Evolutionary conservation across 306 rosid species (phyloP), one percentile per base, ranked within the genome.

Genomic region (Abrus precatorius): DNA sequence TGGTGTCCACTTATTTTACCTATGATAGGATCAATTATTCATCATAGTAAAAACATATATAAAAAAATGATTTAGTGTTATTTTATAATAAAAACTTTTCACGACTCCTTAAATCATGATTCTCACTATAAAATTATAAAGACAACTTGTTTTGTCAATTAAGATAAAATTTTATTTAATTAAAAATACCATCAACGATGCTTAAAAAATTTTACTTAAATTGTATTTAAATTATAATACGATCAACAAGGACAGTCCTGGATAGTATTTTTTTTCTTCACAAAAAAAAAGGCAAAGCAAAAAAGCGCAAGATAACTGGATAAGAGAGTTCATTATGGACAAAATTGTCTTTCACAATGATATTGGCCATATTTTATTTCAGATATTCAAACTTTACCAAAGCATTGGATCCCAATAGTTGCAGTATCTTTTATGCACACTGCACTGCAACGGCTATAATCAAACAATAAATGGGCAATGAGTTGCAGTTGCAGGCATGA

Each of bases 341-440:
- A 77, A 75, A 77, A 10, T 69, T 12, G 87, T 88, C 82, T 78
- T 67, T 80, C 20, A 0, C 5, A 5, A 41, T 59, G 5, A 8
- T 13, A 32, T 13, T 64, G 69, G n/a, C 43, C 68, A 45, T 9
- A 49, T 40, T 52, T 69, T 9, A 13, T 66, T 40, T 44, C 1
- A 48, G 14, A 9, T 14, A 36, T 65, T 34, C 9, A 47, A 59
- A 53, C 80, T 84, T 82, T 27, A 7, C 55, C 4, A 50, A 44
- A 7, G 78, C 84, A 75, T 53, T 8, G 85, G 85, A 86, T 70
- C 69, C 81, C 89, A 83, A 84, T 85, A 55, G 82, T 87, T 27
- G 69, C 61, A 30, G 70, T 70, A 69, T 83, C 83, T 81, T 61
- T 68, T 11, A 56, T 67, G 13, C 40, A 77, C 45, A 49, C 33